Evolutionary conservation across 176 grass and related monocot genomes (phyloP).

Genomic region (Chrysopogon serrulatus): DNA sequence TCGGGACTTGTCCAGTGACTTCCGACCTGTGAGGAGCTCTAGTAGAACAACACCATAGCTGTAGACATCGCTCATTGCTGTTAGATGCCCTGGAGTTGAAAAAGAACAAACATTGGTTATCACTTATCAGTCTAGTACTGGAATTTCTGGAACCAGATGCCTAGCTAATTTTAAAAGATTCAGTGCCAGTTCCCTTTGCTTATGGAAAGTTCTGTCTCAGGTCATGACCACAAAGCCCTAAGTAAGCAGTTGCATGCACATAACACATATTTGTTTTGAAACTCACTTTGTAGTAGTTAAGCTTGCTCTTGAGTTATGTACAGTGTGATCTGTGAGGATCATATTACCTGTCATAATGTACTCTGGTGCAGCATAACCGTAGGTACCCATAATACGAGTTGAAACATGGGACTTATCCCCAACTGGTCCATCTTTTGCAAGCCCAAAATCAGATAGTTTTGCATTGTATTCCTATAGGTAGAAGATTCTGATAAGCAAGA

Average conservation of each 20-base stretch:
- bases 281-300: neutral
- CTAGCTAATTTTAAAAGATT: neutral
- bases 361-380: slow-evolving; percentile 87
- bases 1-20: slow-evolving; percentile 66
- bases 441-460: slow-evolving; percentile 88
- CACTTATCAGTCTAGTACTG: neutral
- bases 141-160: neutral
- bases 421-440: slow-evolving; percentile 81
- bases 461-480: slow-evolving; percentile 65
- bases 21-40: slow-evolving; percentile 65
- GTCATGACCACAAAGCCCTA: neutral
- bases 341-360: slow-evolving; percentile 79
- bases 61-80: slow-evolving; percentile 87
- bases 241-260: neutral
- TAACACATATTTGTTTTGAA: neutral
- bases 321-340: neutral
- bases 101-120: neutral
- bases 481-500: neutral
- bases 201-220: neutral
- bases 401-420: slow-evolving; percentile 88
- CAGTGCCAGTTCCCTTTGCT: neutral
- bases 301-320: neutral
- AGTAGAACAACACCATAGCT: slow-evolving; percentile 85
- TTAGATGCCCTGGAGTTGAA: slow-evolving; percentile 59
- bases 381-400: slow-evolving; percentile 84